A percentile compares a stretch with the other conserved stretches of the same genome.
These are phyloP conservation scores for Torulaspora microellipsoides DNA, from an alignment of 805 yeast genomes.

Conservation along the genomic window DNA sequence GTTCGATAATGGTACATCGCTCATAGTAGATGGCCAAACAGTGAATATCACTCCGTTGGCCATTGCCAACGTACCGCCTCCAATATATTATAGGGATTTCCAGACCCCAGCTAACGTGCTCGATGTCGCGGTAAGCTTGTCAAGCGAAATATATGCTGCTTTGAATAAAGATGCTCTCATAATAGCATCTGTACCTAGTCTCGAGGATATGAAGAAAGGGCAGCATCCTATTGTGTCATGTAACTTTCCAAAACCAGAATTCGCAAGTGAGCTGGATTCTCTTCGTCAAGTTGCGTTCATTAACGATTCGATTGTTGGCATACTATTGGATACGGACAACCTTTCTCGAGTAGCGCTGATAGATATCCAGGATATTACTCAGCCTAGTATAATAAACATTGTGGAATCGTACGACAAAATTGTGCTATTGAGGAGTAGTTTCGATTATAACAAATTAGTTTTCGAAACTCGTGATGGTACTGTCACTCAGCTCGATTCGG, in stretches of 20 bases:
- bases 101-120: conserved; percentile 50
- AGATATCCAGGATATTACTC: conserved; percentile 41
- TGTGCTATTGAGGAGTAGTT: conserved; percentile 50
- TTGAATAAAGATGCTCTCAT: conserved; percentile 45
- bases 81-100: conserved; percentile 69
- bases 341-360: conserved; percentile 49
- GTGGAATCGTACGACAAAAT: conserved; percentile 47
- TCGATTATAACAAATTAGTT: conserved; percentile 49
- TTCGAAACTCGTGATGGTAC: conserved; percentile 63
- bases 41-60: conserved; percentile 77
- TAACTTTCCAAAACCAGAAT: conserved; percentile 32
- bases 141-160: conserved; percentile 56
- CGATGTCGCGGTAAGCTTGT: conserved; percentile 59
- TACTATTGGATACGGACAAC: conserved; percentile 51
- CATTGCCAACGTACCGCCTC: conserved; percentile 91
- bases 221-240: conserved; percentile 42
- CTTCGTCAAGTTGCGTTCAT: conserved; percentile 63
- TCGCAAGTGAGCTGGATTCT: conserved; percentile 41
- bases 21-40: conserved; percentile 73
- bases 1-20: conserved; percentile 68
- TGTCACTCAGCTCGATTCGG: conserved; percentile 41
- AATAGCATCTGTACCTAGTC: conserved; percentile 43
- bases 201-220: conserved; percentile 43
- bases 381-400: conserved; percentile 40
- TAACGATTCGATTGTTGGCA: conserved; percentile 48